Base-by-base conservation (phyloP, 1,139 yeast species). In the Geotrichum fermentans region DNA sequence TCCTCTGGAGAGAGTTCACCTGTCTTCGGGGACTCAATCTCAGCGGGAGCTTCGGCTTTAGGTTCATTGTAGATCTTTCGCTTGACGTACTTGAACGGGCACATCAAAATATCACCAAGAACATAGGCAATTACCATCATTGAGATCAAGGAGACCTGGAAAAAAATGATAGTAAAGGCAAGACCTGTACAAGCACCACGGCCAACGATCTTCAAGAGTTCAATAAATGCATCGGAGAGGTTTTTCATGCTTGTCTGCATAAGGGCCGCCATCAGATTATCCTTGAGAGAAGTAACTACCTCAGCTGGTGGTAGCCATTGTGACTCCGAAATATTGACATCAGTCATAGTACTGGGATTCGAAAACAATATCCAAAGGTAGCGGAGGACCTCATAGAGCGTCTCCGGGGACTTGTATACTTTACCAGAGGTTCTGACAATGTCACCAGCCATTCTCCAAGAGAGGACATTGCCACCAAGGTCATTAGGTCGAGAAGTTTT, bases 401-500 rank as follows among this genome's bases (percentile, higher is more conserved):
- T 24, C 10, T 14, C 34, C 13, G 45, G 49, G 2, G 52, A 49
- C 17, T 43, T 38, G 14, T 35, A 38, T 1, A 37, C 20, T 17
- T 17, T 26, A 11, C 43, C 38, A 26, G 47, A 38, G 4, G 56
- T 46, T 14, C 47, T 43, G 24, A 60, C 46, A 26, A 61, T 46
- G 21, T 60, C 62, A 13, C 60, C 52, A 5, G 64, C 56, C 63
- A 58, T 61, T 51, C 53, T 45, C 65, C 65, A 61, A 2, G 64
- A 60, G 34, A 60, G 46, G 4, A 56, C 54, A 3, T 60, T 55
- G 7, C 62, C 62, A 18, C 49, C 46, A 17, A 58, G 54, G 20
- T 56, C 40, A 35, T 34, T 11, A 13, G 35, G 17, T 13, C 8
- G 11, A 3, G 14, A 29, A 11, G 36, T 10, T 3, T 7, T 18